Evolutionary conservation across 1,284 basidiomycete genomes (phyloP).

Genomic region (Tetrapyrgos nigripes): DNA sequence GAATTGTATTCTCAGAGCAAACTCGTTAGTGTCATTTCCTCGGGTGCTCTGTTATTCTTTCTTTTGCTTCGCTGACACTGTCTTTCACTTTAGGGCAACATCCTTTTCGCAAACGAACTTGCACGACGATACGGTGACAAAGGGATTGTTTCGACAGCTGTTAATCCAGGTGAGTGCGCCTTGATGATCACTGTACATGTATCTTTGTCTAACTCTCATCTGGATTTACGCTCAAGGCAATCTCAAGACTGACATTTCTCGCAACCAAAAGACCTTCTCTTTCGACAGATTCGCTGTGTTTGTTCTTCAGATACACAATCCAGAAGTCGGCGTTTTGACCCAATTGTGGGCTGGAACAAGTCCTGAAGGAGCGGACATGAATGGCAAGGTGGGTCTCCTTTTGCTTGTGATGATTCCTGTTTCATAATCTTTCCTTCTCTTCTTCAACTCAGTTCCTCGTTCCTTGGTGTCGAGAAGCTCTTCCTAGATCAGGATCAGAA

Average conservation of each 20-base stretch:
- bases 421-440: background rate
- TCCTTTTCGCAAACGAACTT: slow-evolving; percentile 32
- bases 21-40: slow-evolving; percentile 30
- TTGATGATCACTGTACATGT: background rate
- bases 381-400: slow-evolving; percentile 40
- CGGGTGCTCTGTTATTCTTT: background rate
- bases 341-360: slow-evolving; percentile 45
- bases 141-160: slow-evolving; percentile 27
- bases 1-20: slow-evolving; percentile 47
- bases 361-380: slow-evolving; percentile 38
- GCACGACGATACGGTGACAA: slow-evolving; percentile 27
- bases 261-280: background rate
- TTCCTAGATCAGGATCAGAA: slow-evolving; percentile 17
- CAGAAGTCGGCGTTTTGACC: slow-evolving; percentile 41
- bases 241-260: background rate
- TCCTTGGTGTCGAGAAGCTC: slow-evolving; percentile 32
- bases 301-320: background rate
- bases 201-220: no score
- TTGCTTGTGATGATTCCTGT: slow-evolving; percentile 7
- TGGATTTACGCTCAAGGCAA: no score
- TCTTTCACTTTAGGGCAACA: slow-evolving; percentile 21
- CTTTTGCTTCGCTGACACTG: background rate
- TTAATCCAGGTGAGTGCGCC: slow-evolving; percentile 25
- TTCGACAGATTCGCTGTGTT: background rate
- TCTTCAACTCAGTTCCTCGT: slow-evolving; percentile 26